Evolutionary conservation across 148 eudicot species (phyloP), one percentile per base, ranked within the genome.

Genomic region (Camellia granthamiana): DNA sequence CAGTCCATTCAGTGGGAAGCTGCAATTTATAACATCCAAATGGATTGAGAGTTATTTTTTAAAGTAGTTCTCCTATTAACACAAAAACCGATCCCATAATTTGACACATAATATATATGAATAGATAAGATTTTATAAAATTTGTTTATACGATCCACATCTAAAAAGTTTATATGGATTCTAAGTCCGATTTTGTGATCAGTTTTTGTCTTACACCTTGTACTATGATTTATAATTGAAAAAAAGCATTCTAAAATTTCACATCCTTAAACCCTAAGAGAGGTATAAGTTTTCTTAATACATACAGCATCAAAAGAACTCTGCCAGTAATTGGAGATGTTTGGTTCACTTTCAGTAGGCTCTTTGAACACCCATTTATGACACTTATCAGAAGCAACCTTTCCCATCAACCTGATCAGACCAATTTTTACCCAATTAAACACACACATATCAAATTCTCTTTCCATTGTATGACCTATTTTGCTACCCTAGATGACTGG

Each of bases 311-410:
- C 95, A 81, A 93, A 93, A 30, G 95, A 93, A 78, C 95, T 93
- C 87, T 91, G 95, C 97, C 95, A 93, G 83, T 90, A 93, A 79
- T 93, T 93, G 46, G 97, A 90, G 44, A 88, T 89, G 72, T 93
- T 93, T 71, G 93, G 91, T 84, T 93, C 97, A 86, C 88, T 84
- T 84, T 91, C 97, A 11, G 95, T 83, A 83, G 97, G 97, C 83
- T 93, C 97, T 85, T 95, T 95, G 90, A 95, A 95, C 14, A 95
- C 98, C 98, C 98, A 95, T 84, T 95, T 95, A 87, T 95, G 98
- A 84, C 98, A 95, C 89, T 95, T 95, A 91, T 95, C 98, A 78
- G 98, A 95, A 85, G 98, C 98, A 91, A 93, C 97, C 81, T 93
- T 93, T 76, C 97, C 97, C 97, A 93, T 93, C 84, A 93, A 90